Evolutionary conservation across 768 basidiomycete genomes (phyloP).

Genomic region (Termitomyces bulborhizus): DNA sequence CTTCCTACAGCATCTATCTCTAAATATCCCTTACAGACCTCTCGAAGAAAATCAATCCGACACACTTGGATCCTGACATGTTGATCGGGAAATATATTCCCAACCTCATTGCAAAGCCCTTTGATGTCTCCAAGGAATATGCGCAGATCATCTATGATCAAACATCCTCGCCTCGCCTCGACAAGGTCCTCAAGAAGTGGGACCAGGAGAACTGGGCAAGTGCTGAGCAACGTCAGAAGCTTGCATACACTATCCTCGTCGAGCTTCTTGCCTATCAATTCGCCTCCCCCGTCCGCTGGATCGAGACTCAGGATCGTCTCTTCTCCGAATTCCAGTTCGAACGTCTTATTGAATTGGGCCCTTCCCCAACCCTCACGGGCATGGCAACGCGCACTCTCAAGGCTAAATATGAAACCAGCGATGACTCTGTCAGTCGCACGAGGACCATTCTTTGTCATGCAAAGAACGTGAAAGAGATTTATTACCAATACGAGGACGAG

Average conservation of each 20-base stretch:
- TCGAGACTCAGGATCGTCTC: conserved; percentile 94
- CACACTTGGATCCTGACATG: conserved; percentile 90
- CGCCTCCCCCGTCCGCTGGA: conserved; percentile 98
- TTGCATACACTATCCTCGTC: conserved; percentile 94
- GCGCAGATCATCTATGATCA: conserved; percentile 95
- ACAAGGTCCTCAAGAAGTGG: conserved; percentile 93
- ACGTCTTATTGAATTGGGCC: conserved; percentile 92
- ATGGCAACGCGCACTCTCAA: conserved; percentile 90
- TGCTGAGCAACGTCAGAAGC: conserved; percentile 78
- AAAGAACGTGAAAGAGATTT: conserved; percentile 95
- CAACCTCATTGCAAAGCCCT: conserved; percentile 88
- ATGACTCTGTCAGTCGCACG: conserved; percentile 75
- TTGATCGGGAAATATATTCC: conserved; percentile 95
- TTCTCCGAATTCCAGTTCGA: conserved; percentile 86
- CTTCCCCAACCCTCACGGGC: conserved; percentile 92
- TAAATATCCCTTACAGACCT: conserved; percentile 48
- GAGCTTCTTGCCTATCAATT: conserved; percentile 98
- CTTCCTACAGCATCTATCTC: background rate
- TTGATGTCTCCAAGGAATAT: conserved; percentile 79
- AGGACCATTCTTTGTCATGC: conserved; percentile 88
- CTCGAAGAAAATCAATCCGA: conserved; percentile 95
- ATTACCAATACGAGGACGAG: conserved; percentile 96
- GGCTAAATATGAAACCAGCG: conserved; percentile 87
- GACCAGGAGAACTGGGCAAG: conserved; percentile 86
- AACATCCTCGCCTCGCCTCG: conserved; percentile 91